Percentiles rank a stretch among this genome's conserved stretches.
phyloP scores from a whole-genome alignment of 2,329 filamentous ascomycete species.

The Calonectria hongkongensis region DNA sequence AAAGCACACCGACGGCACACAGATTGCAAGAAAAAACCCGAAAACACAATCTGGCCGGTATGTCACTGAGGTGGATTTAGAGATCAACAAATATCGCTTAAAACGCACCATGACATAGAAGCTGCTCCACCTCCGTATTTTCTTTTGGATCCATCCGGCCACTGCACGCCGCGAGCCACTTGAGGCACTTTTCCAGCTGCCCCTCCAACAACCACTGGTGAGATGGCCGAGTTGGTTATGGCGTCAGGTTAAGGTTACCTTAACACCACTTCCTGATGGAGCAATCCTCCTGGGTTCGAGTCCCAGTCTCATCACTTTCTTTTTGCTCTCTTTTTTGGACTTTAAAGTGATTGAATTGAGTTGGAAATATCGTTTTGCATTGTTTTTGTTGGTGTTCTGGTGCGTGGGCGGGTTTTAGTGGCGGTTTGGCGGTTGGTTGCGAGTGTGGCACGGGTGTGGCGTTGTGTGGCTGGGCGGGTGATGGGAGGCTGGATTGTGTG shows the following conservation, averaged over 20 bases:
- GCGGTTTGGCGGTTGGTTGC: neutral
- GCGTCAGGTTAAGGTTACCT: constrained; percentile 56
- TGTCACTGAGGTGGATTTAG: constrained; percentile 20
- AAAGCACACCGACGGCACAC: neutral
- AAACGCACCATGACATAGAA: neutral
- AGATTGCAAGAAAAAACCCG: neutral
- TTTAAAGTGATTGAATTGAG: too few relatives aligned
- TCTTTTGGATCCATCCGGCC: neutral
- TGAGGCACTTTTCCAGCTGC: neutral
- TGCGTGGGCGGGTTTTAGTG: too few relatives aligned
- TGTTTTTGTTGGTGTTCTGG: too few relatives aligned
- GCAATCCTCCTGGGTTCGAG: constrained; percentile 57
- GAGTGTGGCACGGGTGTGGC: neutral
- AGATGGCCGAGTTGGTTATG: constrained; percentile 57
- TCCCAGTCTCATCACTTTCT: constrained; percentile 55
- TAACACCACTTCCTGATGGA: constrained; percentile 55
- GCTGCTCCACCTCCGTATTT: constrained; percentile 12
- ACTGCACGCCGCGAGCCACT: neutral
- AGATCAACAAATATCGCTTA: constrained; percentile 10
- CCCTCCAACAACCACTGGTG: constrained; percentile 43
- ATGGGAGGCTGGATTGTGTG: too few relatives aligned
- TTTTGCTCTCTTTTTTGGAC: neutral
- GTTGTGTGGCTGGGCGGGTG: too few relatives aligned
- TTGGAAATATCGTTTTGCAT: too few relatives aligned
- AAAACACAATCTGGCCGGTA: neutral